Base-by-base conservation (phyloP, 1,284 basidiomycete species). In the Ceratobasidium sp. region DNA sequence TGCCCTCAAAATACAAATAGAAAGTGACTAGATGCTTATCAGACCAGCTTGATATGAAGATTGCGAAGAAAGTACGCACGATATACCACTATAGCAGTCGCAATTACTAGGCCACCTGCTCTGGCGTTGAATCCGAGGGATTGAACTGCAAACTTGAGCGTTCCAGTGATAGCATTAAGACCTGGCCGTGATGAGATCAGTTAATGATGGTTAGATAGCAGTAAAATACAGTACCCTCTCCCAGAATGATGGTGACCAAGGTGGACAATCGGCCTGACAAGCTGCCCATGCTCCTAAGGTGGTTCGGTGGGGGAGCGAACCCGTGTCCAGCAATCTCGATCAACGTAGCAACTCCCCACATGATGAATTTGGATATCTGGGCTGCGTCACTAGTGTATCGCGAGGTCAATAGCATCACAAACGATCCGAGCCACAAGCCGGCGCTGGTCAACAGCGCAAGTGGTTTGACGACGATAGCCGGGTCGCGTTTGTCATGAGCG, bases 101-200 rank as follows among this genome's bases (percentile, higher is more conserved):
- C 53, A 1, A 75, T 4, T 0, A 73, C 60, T 55, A 73, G 49
- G 39, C 49, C 61, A 40, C 49, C 70, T n/a, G 64, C 66, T 56
- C 53, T 39, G 0, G 40, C 15, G 10, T 68, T 75, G 61, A 79
- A 79, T 15, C 78, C 78, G 23, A 75, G 71, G 7, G 78, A 66
- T 28, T 56, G 46, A 51, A 68, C 71, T 9, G 70, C 55, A 40
- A 73, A 40, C n/a, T 56, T 72, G 13, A 79, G 64, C 18, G 78
- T 79, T 9, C 69, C 71, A 23, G 69, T 73, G 26, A 79, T 73
- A 20, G 56, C 78, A 53, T 79, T 79, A 13, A 79, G 70, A 18
- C 72, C 71, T 73, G 20, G 4, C 7, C 18, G n/a, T 23, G 42
- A 56, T 9, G 26, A 1, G 20, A 28, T 60, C 26, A 73, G 44